phyloP scores from a whole-genome alignment of 495 filamentous ascomycete genomes.

The Thermothielavioides terrestris region DNA sequence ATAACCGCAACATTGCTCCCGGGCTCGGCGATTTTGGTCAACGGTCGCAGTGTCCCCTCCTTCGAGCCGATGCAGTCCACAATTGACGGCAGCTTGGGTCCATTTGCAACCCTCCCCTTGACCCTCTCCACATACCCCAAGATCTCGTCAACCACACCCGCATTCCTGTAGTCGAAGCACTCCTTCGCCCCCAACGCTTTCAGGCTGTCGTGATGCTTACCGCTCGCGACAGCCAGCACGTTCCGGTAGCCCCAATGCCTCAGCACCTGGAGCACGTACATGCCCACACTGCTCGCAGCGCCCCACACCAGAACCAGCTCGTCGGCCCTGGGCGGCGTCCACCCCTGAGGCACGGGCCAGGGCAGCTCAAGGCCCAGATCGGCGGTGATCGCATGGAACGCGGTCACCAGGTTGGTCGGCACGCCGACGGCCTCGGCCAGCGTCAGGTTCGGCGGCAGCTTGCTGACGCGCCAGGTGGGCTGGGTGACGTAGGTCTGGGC shows the following conservation, averaged over 20 bases:
- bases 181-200: slow-evolving; percentile 33
- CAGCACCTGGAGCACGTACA: slow-evolving; percentile 42
- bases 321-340: slow-evolving; percentile 19
- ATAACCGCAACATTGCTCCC: slow-evolving; percentile 43
- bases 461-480: slow-evolving; percentile 28
- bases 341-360: slow-evolving; percentile 36
- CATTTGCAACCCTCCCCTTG: neutral
- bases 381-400: slow-evolving; percentile 37
- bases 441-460: slow-evolving; percentile 30
- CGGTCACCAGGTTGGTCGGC: slow-evolving; percentile 45
- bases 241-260: slow-evolving; percentile 41
- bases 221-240: slow-evolving; percentile 40
- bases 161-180: slow-evolving; percentile 40
- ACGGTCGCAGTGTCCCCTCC: slow-evolving; percentile 30
- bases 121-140: slow-evolving; percentile 9
- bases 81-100: slow-evolving; percentile 31
- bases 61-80: slow-evolving; percentile 48
- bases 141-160: slow-evolving; percentile 30
- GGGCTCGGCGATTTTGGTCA: slow-evolving; percentile 35
- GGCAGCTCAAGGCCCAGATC: slow-evolving; percentile 39
- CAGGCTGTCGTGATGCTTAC: slow-evolving; percentile 34
- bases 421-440: slow-evolving; percentile 41
- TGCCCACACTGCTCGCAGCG: slow-evolving; percentile 43
- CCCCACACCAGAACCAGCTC: slow-evolving; percentile 46
- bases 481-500: slow-evolving; percentile 40